These are phyloP conservation scores for Xylaria longipes DNA, from an alignment of 495 filamentous ascomycete genomes.

Conservation along the genomic window DNA sequence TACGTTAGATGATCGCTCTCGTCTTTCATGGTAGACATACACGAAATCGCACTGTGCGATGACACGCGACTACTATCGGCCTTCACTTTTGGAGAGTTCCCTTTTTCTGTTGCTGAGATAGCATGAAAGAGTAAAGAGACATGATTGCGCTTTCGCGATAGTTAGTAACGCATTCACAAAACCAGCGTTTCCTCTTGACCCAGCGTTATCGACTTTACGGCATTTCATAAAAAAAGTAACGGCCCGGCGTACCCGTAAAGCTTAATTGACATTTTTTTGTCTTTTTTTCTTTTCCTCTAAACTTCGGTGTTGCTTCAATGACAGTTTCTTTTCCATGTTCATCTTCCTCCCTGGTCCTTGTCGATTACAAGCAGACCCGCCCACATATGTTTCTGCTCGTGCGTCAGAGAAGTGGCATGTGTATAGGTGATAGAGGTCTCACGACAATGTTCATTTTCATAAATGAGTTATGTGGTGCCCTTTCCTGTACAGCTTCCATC, in stretches of 20 bases:
- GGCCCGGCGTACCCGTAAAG: not conserved
- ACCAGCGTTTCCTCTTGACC: no score
- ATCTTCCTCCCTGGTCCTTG: conserved; percentile 1
- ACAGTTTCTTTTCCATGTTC: not conserved
- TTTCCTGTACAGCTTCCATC: not conserved
- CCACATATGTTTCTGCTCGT: not conserved
- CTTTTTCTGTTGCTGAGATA: no score
- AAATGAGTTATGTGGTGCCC: not conserved
- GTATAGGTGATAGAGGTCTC: not conserved
- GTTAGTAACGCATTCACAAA: no score
- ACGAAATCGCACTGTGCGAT: no score
- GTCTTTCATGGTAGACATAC: not conserved
- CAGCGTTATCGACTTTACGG: no score
- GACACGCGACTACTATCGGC: no score
- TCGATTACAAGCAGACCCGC: not conserved
- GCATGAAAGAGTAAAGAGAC: no score
- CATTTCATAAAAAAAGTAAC: not conserved
- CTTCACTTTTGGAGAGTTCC: no score
- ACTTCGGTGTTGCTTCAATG: not conserved
- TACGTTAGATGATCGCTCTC: not conserved
- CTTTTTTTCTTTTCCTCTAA: no score
- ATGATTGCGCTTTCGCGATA: no score
- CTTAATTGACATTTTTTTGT: no score
- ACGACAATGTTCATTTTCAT: not conserved
- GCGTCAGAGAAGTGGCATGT: not conserved